Percentiles rank a stretch among this genome's conserved stretches.
phyloP scores from a whole-genome alignment of 1,284 basidiomycete species.

The Ganoderma lingzhi region DNA sequence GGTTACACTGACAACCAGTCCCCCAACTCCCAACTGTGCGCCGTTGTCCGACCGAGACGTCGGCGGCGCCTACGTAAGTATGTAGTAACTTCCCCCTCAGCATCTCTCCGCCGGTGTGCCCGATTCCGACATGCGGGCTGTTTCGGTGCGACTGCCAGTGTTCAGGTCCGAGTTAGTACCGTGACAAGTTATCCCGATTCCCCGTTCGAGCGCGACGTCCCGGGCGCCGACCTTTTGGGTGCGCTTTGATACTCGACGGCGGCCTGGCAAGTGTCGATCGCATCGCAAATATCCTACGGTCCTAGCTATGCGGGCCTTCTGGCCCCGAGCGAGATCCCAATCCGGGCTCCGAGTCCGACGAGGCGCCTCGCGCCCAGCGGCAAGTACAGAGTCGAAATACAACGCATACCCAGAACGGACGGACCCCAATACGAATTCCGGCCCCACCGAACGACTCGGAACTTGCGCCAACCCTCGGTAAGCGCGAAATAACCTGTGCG shows the following conservation, averaged over 20 bases:
- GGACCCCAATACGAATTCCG: neutral
- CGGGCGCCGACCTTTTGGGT: neutral
- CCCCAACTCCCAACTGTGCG: neutral
- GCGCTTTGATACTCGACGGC: conserved; percentile 1
- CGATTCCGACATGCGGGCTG: neutral
- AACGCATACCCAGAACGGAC: neutral
- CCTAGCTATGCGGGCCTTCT: neutral
- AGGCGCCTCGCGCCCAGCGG: neutral
- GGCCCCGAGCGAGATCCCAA: neutral
- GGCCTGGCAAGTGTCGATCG: neutral
- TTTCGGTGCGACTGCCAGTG: no score
- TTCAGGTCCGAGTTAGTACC: no score
- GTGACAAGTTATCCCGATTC: no score
- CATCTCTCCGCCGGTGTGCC: no score
- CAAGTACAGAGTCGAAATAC: neutral
- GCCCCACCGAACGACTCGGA: neutral
- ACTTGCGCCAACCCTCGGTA: no score
- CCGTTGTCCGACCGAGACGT: neutral
- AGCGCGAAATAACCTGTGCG: neutral
- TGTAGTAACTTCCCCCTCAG: neutral
- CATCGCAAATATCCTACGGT: neutral
- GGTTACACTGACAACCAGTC: neutral
- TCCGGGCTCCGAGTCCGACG: no score
- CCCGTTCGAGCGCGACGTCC: no score
- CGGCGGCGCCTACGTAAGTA: neutral